These are phyloP conservation scores for Earliella scabrosa DNA, from an alignment of 1,284 basidiomycete genomes.

Conservation along the genomic window DNA sequence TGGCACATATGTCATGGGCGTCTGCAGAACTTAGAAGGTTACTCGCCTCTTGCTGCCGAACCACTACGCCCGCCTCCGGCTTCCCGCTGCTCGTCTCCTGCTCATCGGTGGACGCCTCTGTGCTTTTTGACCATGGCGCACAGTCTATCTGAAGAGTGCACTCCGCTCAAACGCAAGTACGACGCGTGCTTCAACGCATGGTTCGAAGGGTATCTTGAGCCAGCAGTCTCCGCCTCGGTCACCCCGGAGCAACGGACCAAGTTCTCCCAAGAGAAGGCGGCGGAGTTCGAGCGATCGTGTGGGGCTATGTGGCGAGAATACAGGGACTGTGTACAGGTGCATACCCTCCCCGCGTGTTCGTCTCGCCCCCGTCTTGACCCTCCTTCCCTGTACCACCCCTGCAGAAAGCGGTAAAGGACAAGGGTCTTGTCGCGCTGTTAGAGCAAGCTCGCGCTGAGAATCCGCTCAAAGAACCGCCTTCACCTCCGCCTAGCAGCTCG, in stretches of 20 bases:
- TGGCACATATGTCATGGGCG: slow-evolving; percentile 23
- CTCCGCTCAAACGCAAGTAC: slow-evolving; percentile 87
- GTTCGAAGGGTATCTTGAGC: slow-evolving; percentile 95
- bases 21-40: slow-evolving; percentile 13
- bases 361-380: not conserved
- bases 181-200: slow-evolving; percentile 95
- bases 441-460: slow-evolving; percentile 84
- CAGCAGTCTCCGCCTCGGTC: slow-evolving; percentile 52
- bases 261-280: slow-evolving; percentile 63
- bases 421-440: slow-evolving; percentile 76
- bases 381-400: not conserved
- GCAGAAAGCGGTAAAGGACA: slow-evolving; percentile 85
- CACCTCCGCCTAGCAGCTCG: not conserved
- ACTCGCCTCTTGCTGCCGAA: slow-evolving; percentile 1
- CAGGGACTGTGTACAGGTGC: slow-evolving; percentile 77
- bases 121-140: slow-evolving; percentile 55
- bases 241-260: slow-evolving; percentile 48
- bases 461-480: slow-evolving; percentile 62
- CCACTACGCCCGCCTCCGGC: slow-evolving; percentile 4
- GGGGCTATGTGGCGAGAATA: slow-evolving; percentile 83
- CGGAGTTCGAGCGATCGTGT: slow-evolving; percentile 84
- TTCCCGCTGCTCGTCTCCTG: not conserved
- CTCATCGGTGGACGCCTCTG: not conserved
- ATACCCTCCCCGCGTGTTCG: slow-evolving; percentile 13
- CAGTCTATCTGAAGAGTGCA: slow-evolving; percentile 82